Conservation (phyloP, 352 stramenopile species). For the Albugo laibachii region DNA sequence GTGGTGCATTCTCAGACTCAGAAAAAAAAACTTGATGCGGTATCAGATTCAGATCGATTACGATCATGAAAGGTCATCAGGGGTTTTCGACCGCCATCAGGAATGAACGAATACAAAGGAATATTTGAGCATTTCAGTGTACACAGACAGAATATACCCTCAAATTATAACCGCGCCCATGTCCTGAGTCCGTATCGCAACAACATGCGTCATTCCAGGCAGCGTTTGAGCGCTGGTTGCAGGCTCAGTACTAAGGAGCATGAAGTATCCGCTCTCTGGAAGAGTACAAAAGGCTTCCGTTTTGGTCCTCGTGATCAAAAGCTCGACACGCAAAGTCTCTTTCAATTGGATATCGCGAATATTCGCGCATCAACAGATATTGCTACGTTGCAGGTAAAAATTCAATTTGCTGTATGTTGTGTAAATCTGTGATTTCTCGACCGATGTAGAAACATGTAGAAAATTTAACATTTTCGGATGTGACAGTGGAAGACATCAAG, state of each 20-base stretch:
- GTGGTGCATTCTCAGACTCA: no score
- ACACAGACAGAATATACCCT: no score
- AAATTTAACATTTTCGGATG: slow-evolving; percentile 63
- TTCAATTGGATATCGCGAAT: slow-evolving; percentile 40
- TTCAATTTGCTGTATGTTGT: background rate
- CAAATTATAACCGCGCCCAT: no score
- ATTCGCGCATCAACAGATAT: slow-evolving; percentile 61
- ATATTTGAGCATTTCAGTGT: no score
- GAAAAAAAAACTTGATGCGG: no score
- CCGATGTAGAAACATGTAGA: slow-evolving; percentile 26
- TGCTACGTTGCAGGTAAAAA: slow-evolving; percentile 33
- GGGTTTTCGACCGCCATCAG: no score
- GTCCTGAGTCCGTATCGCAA: no score
- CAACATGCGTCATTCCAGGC: no score
- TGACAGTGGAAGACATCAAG: slow-evolving; percentile 65
- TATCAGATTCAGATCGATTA: no score
- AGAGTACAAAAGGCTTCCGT: slow-evolving; percentile 45
- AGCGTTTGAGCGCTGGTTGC: no score
- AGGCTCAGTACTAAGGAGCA: background rate
- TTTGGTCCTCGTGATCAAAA: slow-evolving; percentile 59
- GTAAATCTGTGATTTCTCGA: background rate
- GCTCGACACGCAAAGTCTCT: slow-evolving; percentile 49
- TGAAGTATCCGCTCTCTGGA: slow-evolving; percentile 15
- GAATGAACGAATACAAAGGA: no score
- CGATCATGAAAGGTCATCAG: no score